phyloP scores from a whole-genome alignment of 805 yeast genomes.

The Saccharomycopsis capsularis region DNA sequence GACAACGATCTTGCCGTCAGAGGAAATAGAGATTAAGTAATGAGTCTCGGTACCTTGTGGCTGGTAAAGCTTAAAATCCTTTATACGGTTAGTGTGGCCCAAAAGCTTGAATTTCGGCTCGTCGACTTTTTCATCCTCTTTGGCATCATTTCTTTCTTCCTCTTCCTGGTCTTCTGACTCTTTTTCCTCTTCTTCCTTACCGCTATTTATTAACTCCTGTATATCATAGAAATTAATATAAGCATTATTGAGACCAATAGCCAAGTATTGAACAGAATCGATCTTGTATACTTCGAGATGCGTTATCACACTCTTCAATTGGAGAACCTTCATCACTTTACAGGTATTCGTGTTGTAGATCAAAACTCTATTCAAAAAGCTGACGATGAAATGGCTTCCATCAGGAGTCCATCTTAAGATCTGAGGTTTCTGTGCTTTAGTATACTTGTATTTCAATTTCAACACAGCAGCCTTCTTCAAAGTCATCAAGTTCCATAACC shows the following conservation, averaged over 20 bases:
- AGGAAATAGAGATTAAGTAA: constrained; percentile 73
- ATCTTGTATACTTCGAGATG: constrained; percentile 47
- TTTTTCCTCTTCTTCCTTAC: constrained; percentile 25
- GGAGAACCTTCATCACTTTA: constrained; percentile 45
- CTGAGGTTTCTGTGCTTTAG: constrained; percentile 60
- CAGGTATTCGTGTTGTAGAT: constrained; percentile 61
- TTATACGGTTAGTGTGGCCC: constrained; percentile 84
- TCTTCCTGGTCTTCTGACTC: constrained; percentile 28
- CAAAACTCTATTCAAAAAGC: constrained; percentile 56
- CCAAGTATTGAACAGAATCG: constrained; percentile 48
- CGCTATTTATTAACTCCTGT: constrained; percentile 17
- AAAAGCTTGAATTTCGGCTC: constrained; percentile 52
- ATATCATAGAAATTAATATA: constrained; percentile 49
- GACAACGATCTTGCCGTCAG: constrained; percentile 89
- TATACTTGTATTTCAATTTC: constrained; percentile 48
- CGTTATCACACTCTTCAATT: constrained; percentile 55
- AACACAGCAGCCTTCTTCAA: constrained; percentile 85
- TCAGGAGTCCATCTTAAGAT: constrained; percentile 57
- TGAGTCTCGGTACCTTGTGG: constrained; percentile 22
- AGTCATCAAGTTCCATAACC: constrained; percentile 96
- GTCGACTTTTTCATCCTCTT: constrained; percentile 20
- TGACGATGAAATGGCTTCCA: constrained; percentile 75
- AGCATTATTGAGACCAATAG: constrained; percentile 69
- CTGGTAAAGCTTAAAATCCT: constrained; percentile 55
- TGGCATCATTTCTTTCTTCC: constrained; percentile 26